Conservation (phyloP, 192 early-diverging fungal genomes). For the Irineochytrium annulatum region DNA sequence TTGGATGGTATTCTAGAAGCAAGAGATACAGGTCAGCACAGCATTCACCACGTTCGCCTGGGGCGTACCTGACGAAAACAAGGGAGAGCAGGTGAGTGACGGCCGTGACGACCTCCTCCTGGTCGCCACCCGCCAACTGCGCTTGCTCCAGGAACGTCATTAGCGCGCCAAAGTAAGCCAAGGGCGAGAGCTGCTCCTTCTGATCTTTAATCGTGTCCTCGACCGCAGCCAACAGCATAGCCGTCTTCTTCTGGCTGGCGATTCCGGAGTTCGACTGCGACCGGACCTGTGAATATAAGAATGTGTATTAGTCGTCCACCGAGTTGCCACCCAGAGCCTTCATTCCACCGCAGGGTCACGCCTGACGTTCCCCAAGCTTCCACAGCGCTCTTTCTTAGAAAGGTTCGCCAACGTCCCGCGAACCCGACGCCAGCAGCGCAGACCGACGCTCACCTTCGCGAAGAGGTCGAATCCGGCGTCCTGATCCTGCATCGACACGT, state of each 20-base stretch:
- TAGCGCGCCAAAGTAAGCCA: conserved; percentile 88
- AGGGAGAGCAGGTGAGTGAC: conserved; percentile 79
- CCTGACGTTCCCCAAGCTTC: too few species aligned
- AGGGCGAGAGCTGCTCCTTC: conserved; percentile 57
- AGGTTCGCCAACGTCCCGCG: too few species aligned
- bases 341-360: too few species aligned
- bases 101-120: conserved; percentile 47
- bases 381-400: too few species aligned
- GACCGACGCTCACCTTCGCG: too few species aligned
- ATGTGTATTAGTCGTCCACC: too few species aligned
- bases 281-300: too few species aligned
- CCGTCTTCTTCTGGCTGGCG: conserved; percentile 78
- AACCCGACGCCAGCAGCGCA: too few species aligned
- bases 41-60: neutral
- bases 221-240: conserved; percentile 34
- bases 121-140: conserved; percentile 33
- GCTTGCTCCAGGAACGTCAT: conserved; percentile 29
- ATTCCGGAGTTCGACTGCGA: conserved; percentile 72
- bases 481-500: too few species aligned
- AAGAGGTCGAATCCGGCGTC: too few species aligned
- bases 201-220: conserved; percentile 79
- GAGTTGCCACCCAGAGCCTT: too few species aligned
- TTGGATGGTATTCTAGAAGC: conserved; percentile 19
- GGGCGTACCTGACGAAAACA: conserved; percentile 63
- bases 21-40: neutral